phyloP scores from a whole-genome alignment of 75 land plant genomes.

The Cupressus sempervirens region DNA sequence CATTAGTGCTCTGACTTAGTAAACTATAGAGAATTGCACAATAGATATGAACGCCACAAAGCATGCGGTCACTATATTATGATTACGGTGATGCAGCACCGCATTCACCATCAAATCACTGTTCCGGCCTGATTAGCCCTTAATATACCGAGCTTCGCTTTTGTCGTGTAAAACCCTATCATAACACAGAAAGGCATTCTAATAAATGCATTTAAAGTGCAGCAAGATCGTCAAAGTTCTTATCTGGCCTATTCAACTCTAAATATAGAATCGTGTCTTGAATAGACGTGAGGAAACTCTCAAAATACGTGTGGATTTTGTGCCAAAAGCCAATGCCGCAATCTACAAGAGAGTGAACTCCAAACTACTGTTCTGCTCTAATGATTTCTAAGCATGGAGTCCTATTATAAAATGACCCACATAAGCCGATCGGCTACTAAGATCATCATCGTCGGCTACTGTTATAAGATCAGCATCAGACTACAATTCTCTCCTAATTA shows the following conservation, averaged over 20 bases:
- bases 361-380: neutral
- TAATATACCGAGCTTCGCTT: neutral
- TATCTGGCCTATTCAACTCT: neutral
- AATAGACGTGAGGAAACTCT: neutral
- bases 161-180: neutral
- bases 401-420: neutral
- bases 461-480: neutral
- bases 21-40: neutral
- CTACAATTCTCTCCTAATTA: neutral
- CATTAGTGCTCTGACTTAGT: neutral
- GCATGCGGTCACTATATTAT: neutral
- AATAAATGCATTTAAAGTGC: neutral
- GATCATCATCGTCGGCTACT: too few species aligned
- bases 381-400: neutral
- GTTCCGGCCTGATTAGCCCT: neutral
- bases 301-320: neutral
- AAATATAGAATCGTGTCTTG: neutral
- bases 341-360: neutral
- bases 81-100: neutral
- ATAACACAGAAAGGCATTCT: neutral
- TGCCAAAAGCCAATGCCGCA: neutral
- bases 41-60: neutral
- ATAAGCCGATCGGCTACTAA: neutral
- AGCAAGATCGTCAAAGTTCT: neutral
- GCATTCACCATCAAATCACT: neutral